Conservation (phyloP, 2,329 filamentous ascomycete genomes). For the Nothophaeocryptopus gaeumannii region DNA sequence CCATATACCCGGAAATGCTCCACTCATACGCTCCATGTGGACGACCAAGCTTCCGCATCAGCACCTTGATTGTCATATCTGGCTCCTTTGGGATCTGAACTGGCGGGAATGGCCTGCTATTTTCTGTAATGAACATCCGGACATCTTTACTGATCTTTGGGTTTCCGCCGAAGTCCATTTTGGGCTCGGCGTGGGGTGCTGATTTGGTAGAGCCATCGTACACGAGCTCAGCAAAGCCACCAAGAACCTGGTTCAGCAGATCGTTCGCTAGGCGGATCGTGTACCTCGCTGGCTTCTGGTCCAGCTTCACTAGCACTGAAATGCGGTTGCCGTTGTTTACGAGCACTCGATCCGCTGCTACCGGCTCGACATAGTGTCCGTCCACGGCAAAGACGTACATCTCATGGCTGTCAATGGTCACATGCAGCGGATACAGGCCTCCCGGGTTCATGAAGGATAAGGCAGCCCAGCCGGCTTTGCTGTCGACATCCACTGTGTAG, state of each 20-base stretch:
- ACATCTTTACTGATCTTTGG: constrained; percentile 29
- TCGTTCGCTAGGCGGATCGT: constrained; percentile 11
- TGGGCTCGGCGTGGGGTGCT: constrained; percentile 33
- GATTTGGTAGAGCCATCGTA: constrained; percentile 41
- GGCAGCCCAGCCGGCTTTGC: constrained; percentile 13
- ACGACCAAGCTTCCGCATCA: constrained; percentile 18
- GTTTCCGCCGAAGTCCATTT: constrained; percentile 51
- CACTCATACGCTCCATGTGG: constrained; percentile 22
- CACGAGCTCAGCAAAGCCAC: constrained; percentile 12
- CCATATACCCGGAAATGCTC: constrained; percentile 17
- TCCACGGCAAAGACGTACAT: constrained; percentile 13
- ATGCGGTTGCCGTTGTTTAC: constrained; percentile 55
- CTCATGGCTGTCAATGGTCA: constrained; percentile 13
- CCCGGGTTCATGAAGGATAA: constrained; percentile 15
- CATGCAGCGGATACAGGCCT: constrained; percentile 52
- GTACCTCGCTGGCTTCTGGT: constrained; percentile 42
- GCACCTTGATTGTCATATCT: constrained; percentile 21
- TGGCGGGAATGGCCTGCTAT: constrained; percentile 19
- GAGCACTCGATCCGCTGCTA: constrained; percentile 48
- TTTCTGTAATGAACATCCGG: constrained; percentile 14
- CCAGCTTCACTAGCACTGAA: constrained; percentile 50
- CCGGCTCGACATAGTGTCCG: constrained; percentile 51
- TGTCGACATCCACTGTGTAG: constrained; percentile 40
- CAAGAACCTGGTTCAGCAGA: constrained; percentile 12
- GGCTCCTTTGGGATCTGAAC: constrained; percentile 8